Evolutionary conservation across 768 basidiomycete genomes (phyloP).

Genomic region (Serendipita sp.): DNA sequence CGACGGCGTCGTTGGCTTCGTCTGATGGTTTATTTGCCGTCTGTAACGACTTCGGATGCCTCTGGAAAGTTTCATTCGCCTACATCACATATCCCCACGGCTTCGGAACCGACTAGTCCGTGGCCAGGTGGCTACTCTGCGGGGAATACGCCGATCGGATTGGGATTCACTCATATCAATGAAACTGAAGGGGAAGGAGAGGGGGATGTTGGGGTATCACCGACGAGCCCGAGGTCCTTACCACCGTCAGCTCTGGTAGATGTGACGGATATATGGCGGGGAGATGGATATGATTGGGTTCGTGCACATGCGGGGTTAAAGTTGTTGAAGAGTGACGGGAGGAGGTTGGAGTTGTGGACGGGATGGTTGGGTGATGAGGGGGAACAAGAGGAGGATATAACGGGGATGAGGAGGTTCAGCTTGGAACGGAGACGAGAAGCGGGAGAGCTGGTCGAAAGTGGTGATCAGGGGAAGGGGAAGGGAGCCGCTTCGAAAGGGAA

Average conservation of each 20-base stretch:
- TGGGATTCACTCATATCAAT: neutral
- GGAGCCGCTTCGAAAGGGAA: neutral
- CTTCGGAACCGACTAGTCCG: neutral
- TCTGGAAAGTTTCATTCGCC: neutral
- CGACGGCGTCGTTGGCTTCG: neutral
- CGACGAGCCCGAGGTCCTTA: neutral
- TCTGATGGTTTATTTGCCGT: constrained; percentile 3
- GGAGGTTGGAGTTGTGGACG: neutral
- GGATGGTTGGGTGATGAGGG: neutral
- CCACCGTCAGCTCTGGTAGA: neutral
- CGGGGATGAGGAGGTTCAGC: neutral
- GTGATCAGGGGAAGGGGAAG: neutral
- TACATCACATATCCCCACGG: neutral
- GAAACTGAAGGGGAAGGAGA: neutral
- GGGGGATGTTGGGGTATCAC: neutral
- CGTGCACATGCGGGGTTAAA: neutral
- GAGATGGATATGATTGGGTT: neutral
- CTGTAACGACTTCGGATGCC: neutral
- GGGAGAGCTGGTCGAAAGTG: neutral
- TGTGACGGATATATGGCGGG: neutral
- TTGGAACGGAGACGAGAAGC: neutral
- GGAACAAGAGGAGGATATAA: neutral
- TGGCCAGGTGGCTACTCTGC: neutral
- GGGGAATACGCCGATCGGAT: neutral
- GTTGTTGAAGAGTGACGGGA: neutral